These are phyloP conservation scores for Talaromyces verruculosus DNA, from an alignment of 2,329 filamentous ascomycete species.

Conservation along the genomic window DNA sequence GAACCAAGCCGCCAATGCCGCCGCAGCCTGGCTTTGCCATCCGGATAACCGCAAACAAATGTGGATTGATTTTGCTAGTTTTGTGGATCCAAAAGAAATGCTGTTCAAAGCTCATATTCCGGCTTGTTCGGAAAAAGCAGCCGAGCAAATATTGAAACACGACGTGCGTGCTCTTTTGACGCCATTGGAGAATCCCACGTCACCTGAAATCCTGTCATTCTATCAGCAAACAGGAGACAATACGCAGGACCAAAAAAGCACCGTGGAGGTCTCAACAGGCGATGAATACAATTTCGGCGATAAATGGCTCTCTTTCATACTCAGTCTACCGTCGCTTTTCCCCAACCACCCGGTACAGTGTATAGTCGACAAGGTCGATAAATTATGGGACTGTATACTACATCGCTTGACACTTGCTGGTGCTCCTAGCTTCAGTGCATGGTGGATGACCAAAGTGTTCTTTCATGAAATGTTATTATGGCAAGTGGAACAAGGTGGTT, in stretches of 20 bases:
- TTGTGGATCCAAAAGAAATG: conserved; percentile 43
- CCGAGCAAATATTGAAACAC: conserved; percentile 45
- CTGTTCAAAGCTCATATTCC: conserved; percentile 45
- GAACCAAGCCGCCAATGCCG: conserved; percentile 89
- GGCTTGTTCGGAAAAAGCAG: conserved; percentile 36
- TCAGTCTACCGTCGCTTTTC: conserved; percentile 43
- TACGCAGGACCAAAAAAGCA: conserved; percentile 33
- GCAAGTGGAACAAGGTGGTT: conserved; percentile 85
- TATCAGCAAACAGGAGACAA: conserved; percentile 38
- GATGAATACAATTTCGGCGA: conserved; percentile 51
- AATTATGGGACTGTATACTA: conserved; percentile 46
- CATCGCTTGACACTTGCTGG: conserved; percentile 47
- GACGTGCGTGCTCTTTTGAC: conserved; percentile 46
- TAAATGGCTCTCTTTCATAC: conserved; percentile 48
- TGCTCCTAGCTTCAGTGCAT: conserved; percentile 49
- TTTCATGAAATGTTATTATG: conserved; percentile 92
- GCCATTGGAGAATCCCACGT: conserved; percentile 38
- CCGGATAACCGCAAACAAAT: conserved; percentile 89
- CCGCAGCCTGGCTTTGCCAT: conserved; percentile 87
- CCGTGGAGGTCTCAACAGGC: conserved; percentile 38
- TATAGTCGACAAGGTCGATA: conserved; percentile 46
- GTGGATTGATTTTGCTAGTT: conserved; percentile 74
- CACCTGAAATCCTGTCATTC: conserved; percentile 33
- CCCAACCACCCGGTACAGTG: conserved; percentile 45
- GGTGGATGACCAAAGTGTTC: conserved; percentile 83